Evolutionary conservation across 192 early-diverging fungal species (phyloP).

Genomic region (Coemansia sp.): DNA sequence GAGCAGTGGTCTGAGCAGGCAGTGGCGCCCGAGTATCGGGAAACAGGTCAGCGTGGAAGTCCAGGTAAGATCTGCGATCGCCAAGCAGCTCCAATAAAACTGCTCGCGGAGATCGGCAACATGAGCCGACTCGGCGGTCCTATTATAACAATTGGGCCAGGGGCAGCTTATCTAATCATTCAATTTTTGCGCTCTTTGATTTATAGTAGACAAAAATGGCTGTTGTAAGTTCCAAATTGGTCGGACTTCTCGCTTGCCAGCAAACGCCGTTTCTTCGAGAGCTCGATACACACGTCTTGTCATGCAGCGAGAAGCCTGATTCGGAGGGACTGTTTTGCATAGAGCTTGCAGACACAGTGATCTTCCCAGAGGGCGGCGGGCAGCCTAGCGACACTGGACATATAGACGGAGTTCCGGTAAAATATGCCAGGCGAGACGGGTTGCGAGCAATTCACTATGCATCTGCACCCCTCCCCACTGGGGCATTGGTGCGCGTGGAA

Average conservation of each 20-base stretch:
- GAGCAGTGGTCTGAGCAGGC: no score
- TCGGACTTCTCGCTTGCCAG: constrained; percentile 67
- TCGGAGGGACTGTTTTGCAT: constrained; percentile 65
- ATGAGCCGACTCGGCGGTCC: no score
- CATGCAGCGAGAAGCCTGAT: constrained; percentile 59
- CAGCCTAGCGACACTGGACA: constrained; percentile 66
- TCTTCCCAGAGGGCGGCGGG: constrained; percentile 83
- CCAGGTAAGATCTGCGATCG: no score
- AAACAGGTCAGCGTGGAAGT: no score
- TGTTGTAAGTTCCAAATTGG: constrained; percentile 17
- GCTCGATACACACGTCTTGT: constrained; percentile 57
- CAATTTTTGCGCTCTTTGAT: no score
- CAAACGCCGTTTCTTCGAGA: constrained; percentile 54
- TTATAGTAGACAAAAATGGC: no score
- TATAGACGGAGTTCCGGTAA: constrained; percentile 58
- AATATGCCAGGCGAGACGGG: constrained; percentile 62
- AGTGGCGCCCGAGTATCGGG: no score
- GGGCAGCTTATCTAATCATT: no score
- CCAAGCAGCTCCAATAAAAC: no score
- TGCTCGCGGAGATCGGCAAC: no score
- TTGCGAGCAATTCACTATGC: constrained; percentile 66
- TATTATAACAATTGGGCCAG: no score
- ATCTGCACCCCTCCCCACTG: constrained; percentile 52
- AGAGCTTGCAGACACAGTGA: constrained; percentile 67
- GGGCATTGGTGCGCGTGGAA: constrained; percentile 53